phyloP scores from a whole-genome alignment of 2,329 filamentous ascomycete species.

The Ceratocystiopsis brevicomis region DNA sequence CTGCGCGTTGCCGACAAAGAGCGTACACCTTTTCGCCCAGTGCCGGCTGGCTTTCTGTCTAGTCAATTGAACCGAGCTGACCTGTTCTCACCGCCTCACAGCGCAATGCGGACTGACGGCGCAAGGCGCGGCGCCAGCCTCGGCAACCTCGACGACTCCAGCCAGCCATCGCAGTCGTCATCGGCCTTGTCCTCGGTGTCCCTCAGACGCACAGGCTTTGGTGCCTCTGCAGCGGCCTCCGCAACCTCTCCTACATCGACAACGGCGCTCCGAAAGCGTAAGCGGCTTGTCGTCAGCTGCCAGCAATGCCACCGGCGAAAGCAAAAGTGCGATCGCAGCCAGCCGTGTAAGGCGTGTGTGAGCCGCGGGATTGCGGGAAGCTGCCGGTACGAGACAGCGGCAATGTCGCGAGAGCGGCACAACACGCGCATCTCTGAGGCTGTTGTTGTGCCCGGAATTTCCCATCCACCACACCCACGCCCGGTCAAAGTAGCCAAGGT shows the following conservation, averaged over 20 bases:
- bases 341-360: slow-evolving; percentile 40
- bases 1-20: no score
- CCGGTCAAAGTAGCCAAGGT: slow-evolving; percentile 27
- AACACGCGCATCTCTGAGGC: slow-evolving; percentile 11
- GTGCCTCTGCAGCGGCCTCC: neutral
- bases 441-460: neutral
- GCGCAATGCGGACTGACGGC: slow-evolving; percentile 1
- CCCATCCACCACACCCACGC: slow-evolving; percentile 4
- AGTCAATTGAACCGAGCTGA: neutral
- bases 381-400: slow-evolving; percentile 38
- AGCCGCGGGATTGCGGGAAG: slow-evolving; percentile 34
- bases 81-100: neutral
- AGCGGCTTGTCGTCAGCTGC: slow-evolving; percentile 42
- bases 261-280: slow-evolving; percentile 32
- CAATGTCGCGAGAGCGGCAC: slow-evolving; percentile 20
- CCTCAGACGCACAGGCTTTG: no score
- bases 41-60: no score
- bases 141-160: neutral
- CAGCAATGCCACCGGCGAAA: slow-evolving; percentile 46
- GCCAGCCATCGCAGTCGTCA: neutral
- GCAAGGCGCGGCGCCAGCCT: slow-evolving; percentile 4
- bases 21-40: no score
- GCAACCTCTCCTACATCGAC: neutral
- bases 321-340: slow-evolving; percentile 42
- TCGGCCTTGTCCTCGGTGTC: neutral